These are phyloP conservation scores for Primulina tabacum DNA, from an alignment of 257 asterid genomes.

Conservation along the genomic window DNA sequence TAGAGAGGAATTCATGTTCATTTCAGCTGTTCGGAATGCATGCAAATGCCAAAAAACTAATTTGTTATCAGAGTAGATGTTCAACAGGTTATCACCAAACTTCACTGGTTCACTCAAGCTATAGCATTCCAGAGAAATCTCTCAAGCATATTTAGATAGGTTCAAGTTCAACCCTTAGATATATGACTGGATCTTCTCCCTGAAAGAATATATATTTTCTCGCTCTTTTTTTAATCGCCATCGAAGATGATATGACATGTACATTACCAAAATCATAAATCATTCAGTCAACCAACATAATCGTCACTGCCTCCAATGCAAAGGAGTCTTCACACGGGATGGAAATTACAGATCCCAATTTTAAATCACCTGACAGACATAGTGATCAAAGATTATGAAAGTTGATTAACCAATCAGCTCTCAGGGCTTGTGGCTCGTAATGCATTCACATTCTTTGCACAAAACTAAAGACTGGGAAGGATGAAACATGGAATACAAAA, in stretches of 20 bases:
- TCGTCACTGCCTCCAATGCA: too few relatives aligned
- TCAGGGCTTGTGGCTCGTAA: neutral
- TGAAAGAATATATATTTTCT: too few relatives aligned
- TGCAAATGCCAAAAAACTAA: neutral
- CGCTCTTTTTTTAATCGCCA: too few relatives aligned
- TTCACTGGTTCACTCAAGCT: neutral
- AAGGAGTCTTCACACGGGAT: neutral
- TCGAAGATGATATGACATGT: too few relatives aligned
- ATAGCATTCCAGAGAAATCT: conserved; percentile 1
- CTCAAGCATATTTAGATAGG: conserved; percentile 3
- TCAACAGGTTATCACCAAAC: too few relatives aligned
- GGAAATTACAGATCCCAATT: neutral
- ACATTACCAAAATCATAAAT: too few relatives aligned
- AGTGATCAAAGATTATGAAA: neutral
- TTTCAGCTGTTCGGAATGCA: neutral
- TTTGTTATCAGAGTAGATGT: neutral
- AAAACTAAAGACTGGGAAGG: too few relatives aligned
- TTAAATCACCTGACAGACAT: neutral
- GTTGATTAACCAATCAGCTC: neutral
- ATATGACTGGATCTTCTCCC: too few relatives aligned
- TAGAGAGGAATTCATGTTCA: neutral
- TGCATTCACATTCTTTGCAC: too few relatives aligned
- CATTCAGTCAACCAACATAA: too few relatives aligned
- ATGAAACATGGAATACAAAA: neutral
- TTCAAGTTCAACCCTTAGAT: too few relatives aligned